Evolutionary conservation across 1,139 yeast genomes (phyloP).

Genomic region (Lodderomyces metapsilosis): DNA sequence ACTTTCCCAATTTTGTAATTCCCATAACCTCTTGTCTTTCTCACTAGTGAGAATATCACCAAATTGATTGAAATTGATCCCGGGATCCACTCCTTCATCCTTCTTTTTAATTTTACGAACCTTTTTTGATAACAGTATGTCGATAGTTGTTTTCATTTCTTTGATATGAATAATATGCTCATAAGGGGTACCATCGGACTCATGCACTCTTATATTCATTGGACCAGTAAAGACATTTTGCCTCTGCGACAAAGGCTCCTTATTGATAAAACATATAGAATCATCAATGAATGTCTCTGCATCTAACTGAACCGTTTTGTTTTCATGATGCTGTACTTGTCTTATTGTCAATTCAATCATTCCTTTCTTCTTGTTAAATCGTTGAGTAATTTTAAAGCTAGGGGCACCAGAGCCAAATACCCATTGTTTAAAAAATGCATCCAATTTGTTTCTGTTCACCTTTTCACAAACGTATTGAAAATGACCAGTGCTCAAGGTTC

Average conservation of each 20-base stretch:
- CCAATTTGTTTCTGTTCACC: slow-evolving; percentile 84
- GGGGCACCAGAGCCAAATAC: slow-evolving; percentile 89
- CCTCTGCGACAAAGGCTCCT: slow-evolving; percentile 35
- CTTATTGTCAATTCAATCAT: slow-evolving; percentile 92
- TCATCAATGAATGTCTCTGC: slow-evolving; percentile 45
- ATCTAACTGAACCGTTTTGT: slow-evolving; percentile 32
- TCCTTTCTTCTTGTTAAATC: slow-evolving; percentile 91
- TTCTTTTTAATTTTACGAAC: slow-evolving; percentile 73
- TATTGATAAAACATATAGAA: slow-evolving; percentile 41
- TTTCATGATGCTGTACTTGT: slow-evolving; percentile 77
- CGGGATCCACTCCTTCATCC: slow-evolving; percentile 41
- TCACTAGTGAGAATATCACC: slow-evolving; percentile 74
- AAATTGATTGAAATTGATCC: slow-evolving; percentile 53
- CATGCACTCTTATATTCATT: slow-evolving; percentile 94
- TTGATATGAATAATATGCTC: slow-evolving; percentile 94
- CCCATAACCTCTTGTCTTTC: slow-evolving; percentile 69
- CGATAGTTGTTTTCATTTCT: slow-evolving; percentile 81
- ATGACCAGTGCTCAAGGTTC: slow-evolving; percentile 77
- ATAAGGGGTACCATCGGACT: slow-evolving; percentile 98
- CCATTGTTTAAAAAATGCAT: slow-evolving; percentile 90
- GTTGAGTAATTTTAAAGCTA: slow-evolving; percentile 79
- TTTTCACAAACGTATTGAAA: slow-evolving; percentile 92
- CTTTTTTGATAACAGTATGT: slow-evolving; percentile 92
- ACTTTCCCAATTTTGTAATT: slow-evolving; percentile 67
- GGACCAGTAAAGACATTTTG: slow-evolving; percentile 80